Percentiles rank a stretch among this genome's conserved stretches.
Evolutionary conservation across 257 asterid species (phyloP).

Genomic region (Linderniella brevidens): DNA sequence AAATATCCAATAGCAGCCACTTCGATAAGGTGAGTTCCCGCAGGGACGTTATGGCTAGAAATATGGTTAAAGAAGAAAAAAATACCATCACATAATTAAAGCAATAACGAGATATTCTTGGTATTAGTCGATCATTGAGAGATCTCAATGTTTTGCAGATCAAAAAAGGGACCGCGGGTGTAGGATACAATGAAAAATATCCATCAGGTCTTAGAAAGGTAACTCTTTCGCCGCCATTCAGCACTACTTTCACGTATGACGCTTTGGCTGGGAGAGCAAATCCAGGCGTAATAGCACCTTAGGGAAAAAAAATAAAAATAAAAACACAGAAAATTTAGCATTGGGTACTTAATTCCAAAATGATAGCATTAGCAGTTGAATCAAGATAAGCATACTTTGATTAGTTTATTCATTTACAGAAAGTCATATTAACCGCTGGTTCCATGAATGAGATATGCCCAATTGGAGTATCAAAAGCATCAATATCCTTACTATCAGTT

Average conservation of each 20-base stretch:
- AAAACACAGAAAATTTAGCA: slow-evolving; percentile 8
- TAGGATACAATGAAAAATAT: slow-evolving; percentile 95
- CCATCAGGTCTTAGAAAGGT: slow-evolving; percentile 81
- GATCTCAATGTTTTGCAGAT: no score
- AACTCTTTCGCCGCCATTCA: slow-evolving; percentile 75
- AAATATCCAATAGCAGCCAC: slow-evolving; percentile 71
- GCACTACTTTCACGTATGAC: slow-evolving; percentile 55
- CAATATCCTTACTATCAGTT: no score
- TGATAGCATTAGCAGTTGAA: no score
- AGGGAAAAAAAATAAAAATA: slow-evolving; percentile 10
- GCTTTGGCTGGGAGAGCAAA: slow-evolving; percentile 57
- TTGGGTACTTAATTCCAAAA: background rate
- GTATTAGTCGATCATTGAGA: no score
- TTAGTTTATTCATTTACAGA: no score
- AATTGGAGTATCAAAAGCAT: no score
- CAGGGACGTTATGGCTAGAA: slow-evolving; percentile 77
- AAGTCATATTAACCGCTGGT: no score
- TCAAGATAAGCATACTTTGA: no score
- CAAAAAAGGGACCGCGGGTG: slow-evolving; percentile 1
- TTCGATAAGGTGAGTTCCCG: slow-evolving; percentile 96
- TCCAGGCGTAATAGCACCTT: slow-evolving; percentile 54
- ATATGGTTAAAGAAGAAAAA: slow-evolving; percentile 30
- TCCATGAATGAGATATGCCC: no score
- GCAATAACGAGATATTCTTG: background rate
- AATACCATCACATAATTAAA: background rate